A percentile compares a stretch with the other conserved stretches of the same genome.
Evolutionary conservation across 805 yeast genomes (phyloP).

Genomic region (Wickerhamiella hasegawae): DNA sequence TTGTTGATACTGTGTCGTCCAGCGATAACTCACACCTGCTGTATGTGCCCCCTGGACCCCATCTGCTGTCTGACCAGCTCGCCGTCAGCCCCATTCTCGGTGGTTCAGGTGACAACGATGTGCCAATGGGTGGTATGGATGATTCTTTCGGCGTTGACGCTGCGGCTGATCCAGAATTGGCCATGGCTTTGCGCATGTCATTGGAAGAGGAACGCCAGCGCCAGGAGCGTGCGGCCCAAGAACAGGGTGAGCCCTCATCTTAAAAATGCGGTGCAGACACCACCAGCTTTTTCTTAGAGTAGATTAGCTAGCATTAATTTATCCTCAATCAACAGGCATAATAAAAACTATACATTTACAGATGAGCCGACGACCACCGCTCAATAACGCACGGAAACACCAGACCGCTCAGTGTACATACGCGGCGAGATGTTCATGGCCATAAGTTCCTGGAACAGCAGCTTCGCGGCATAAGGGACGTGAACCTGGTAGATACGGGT

Average conservation of each 20-base stretch:
- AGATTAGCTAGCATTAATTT: too few relatives aligned
- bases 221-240: constrained; percentile 42
- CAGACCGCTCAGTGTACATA: constrained; percentile 83
- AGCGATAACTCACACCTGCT: constrained; percentile 41
- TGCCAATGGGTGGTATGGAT: constrained; percentile 15
- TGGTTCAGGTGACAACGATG: constrained; percentile 27
- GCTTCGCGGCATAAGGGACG: constrained; percentile 96
- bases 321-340: too few relatives aligned
- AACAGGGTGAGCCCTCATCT: too few relatives aligned
- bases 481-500: constrained; percentile 95
- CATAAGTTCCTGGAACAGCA: constrained; percentile 97
- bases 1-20: constrained; percentile 55
- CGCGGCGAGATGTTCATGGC: constrained; percentile 98
- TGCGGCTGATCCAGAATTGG: constrained; percentile 90
- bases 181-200: constrained; percentile 85
- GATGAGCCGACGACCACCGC: too few relatives aligned
- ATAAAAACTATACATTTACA: too few relatives aligned
- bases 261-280: too few relatives aligned
- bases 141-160: constrained; percentile 62
- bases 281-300: too few relatives aligned
- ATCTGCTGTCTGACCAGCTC: constrained; percentile 65
- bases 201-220: constrained; percentile 88
- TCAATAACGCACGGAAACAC: constrained; percentile 24
- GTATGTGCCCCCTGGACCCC: constrained; percentile 78
- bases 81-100: constrained; percentile 58